A percentile compares a stretch with the other conserved stretches of the same genome.
Conservation (phyloP, 352 stramenopile genomes). For the Hyphochytrium catenoides region DNA sequence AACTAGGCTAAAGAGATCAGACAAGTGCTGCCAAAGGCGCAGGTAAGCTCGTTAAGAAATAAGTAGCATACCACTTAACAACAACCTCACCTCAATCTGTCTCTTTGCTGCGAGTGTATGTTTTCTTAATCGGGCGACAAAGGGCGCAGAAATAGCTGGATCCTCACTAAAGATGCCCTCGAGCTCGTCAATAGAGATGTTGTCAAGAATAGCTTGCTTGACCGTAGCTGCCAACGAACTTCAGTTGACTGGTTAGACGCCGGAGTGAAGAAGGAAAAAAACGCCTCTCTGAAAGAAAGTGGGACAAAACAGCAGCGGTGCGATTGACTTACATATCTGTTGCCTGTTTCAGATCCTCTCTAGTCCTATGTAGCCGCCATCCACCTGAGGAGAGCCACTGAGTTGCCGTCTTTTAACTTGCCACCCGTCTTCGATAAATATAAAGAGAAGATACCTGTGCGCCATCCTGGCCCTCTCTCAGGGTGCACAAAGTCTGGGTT, state of each 20-base stretch:
- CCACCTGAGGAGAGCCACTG: too few species aligned
- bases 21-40: conserved; percentile 1
- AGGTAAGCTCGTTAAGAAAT: not conserved
- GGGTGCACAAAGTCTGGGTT: conserved; percentile 32
- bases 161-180: conserved; percentile 44
- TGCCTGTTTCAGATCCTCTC: too few species aligned
- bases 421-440: not conserved
- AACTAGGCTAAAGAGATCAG: not conserved
- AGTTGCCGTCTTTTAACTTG: not conserved
- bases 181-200: conserved; percentile 52
- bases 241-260: conserved; percentile 31
- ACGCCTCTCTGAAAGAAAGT: not conserved
- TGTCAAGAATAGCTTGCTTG: conserved; percentile 38
- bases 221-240: conserved; percentile 23
- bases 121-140: too few species aligned
- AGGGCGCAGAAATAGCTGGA: conserved; percentile 19
- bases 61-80: not conserved
- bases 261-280: conserved; percentile 28
- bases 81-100: too few species aligned
- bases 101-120: too few species aligned
- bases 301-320: not conserved
- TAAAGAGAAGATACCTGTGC: conserved; percentile 21
- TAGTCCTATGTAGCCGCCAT: too few species aligned
- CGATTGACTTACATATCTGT: too few species aligned
- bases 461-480: conserved; percentile 34